Base-by-base conservation (phyloP, 371 early-diverging fungal species). In the Mucor ambiguus region DNA sequence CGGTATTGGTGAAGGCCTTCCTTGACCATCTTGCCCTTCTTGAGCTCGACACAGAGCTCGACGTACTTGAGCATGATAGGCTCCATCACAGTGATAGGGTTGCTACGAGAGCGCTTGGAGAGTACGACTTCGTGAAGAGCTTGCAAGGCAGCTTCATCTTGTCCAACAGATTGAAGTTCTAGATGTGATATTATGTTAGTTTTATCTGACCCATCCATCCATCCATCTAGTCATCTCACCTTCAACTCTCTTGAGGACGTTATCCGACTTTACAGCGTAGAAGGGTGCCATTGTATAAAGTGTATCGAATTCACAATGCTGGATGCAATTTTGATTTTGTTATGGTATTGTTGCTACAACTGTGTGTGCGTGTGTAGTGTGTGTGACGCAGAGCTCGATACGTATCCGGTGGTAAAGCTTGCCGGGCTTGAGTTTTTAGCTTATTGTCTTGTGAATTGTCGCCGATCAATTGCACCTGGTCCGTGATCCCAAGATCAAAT, bases 1-100 rank as follows among this genome's bases (percentile, higher is more conserved):
- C 96, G 96, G 87, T 94, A 98, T 83, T 95, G 94, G 68, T 93
- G 92, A 74, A 98, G 88, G 59, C 92, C 97, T 80, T 99, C 98
- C 83, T 96, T 95, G 44, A 94, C 95, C 69, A 91, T 81, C 85
- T 93, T 96, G 65, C 96, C 95, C 80, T 94, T 72, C 65, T 66
- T 66, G 55, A 94, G 87, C 65, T 89, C 81, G 33, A 98, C 97
- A 72, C 93, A 90, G 57, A 98, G 90, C 79, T 96, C 95, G 56
- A 97, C 87, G 73, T 95, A 97, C 80, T 92, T 92, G 76, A 93
- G 85, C 85, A 97, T 88, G 67, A 97, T 92, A 66, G 96, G 95
- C 82, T 98, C 97, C 73, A 96, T 87, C 33, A 87, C 81, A 32
- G 82, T 80, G 41, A 95, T 80, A 22, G 93, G 88, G 52, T 90